phyloP scores from a whole-genome alignment of 768 basidiomycete species.

The Termitomyces sp. region DNA sequence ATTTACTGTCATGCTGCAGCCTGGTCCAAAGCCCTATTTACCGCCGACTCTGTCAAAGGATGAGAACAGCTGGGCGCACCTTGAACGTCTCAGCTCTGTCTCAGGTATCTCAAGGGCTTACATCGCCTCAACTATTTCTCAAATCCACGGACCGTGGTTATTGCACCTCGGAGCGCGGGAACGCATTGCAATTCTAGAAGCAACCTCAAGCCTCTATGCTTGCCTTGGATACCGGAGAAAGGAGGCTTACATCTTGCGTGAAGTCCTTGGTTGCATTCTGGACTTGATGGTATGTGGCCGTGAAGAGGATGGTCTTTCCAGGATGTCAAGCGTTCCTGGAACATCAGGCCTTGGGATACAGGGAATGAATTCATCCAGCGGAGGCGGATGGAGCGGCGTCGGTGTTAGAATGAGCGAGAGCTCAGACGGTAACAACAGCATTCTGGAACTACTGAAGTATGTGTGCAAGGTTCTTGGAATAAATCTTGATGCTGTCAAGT shows the following conservation, averaged over 20 bases:
- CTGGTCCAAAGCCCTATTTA: slow-evolving; percentile 54
- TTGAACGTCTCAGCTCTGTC: slow-evolving; percentile 64
- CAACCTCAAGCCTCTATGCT: slow-evolving; percentile 71
- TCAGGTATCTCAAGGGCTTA: slow-evolving; percentile 70
- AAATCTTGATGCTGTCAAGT: slow-evolving; percentile 66
- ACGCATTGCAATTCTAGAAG: slow-evolving; percentile 67
- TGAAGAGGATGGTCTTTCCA: slow-evolving; percentile 60
- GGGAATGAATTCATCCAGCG: slow-evolving; percentile 32
- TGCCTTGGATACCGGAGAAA: slow-evolving; percentile 84
- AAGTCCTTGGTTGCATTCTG: slow-evolving; percentile 80
- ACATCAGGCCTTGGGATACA: slow-evolving; percentile 48
- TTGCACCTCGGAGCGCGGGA: slow-evolving; percentile 76
- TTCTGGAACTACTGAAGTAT: slow-evolving; percentile 72
- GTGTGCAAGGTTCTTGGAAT: slow-evolving; percentile 81
- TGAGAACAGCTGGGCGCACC: slow-evolving; percentile 43
- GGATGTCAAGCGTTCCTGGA: slow-evolving; percentile 36
- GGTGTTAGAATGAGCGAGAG: slow-evolving; percentile 74
- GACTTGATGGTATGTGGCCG: slow-evolving; percentile 85
- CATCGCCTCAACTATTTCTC: slow-evolving; percentile 63
- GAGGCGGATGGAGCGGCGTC: slow-evolving; percentile 49
- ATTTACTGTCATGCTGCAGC: slow-evolving; percentile 71
- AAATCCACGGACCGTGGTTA: slow-evolving; percentile 86
- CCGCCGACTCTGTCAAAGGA: slow-evolving; percentile 55
- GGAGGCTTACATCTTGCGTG: slow-evolving; percentile 83
- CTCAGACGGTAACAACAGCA: slow-evolving; percentile 75